A percentile compares a stretch with the other conserved stretches of the same genome.
These are phyloP conservation scores for Haplographium delicatum DNA, from an alignment of 495 filamentous ascomycete genomes.

Conservation along the genomic window DNA sequence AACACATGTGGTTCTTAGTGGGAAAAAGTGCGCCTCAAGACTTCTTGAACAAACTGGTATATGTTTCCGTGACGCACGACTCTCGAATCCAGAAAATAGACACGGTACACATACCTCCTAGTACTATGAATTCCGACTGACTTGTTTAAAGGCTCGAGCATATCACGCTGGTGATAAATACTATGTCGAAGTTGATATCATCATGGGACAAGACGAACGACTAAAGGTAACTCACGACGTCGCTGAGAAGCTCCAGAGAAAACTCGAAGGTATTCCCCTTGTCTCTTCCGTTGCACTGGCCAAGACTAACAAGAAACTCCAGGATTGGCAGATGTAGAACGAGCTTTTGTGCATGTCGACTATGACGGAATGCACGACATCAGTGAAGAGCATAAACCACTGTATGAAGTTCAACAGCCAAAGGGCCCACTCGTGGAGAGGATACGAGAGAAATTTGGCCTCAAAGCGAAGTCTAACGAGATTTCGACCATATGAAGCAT, in stretches of 20 bases:
- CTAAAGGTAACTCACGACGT: conserved; percentile 51
- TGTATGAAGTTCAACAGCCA: conserved; percentile 36
- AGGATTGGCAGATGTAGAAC: conserved; percentile 43
- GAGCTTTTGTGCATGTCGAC: conserved; percentile 54
- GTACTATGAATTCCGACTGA: neutral
- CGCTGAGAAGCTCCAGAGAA: conserved; percentile 46
- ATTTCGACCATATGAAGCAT: neutral
- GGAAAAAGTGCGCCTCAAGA: conserved; percentile 49
- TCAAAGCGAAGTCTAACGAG: neutral
- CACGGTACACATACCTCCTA: conserved; percentile 28
- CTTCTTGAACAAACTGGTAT: conserved; percentile 53
- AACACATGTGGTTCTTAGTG: conserved; percentile 51
- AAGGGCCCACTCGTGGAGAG: conserved; percentile 33
- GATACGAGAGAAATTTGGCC: conserved; percentile 6
- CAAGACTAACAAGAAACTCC: neutral
- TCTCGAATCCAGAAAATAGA: conserved; percentile 47
- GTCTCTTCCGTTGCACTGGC: neutral
- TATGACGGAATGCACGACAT: conserved; percentile 45
- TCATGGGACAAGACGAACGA: conserved; percentile 46
- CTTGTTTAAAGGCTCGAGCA: conserved; percentile 35
- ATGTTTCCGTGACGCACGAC: conserved; percentile 51
- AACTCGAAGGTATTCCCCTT: conserved; percentile 38
- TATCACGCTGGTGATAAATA: conserved; percentile 52
- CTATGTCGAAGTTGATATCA: conserved; percentile 54
- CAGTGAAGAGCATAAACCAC: conserved; percentile 47